These are phyloP conservation scores for Lagerstroemia speciosa DNA, from an alignment of 345 rosid genomes.

Conservation along the genomic window DNA sequence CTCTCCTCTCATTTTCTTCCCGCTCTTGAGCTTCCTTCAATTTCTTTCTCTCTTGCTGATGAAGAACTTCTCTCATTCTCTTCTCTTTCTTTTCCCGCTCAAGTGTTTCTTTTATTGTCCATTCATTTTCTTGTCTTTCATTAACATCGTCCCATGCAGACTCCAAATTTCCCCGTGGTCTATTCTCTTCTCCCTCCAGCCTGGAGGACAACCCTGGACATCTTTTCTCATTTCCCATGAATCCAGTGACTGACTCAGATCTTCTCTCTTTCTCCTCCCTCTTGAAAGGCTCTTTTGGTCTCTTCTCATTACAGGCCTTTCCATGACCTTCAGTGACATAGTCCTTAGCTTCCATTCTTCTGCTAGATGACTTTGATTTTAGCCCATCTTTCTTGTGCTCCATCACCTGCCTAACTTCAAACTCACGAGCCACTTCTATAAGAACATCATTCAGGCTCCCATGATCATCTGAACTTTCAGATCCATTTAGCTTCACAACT, in stretches of 20 bases:
- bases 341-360: slow-evolving; percentile 29
- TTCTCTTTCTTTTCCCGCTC: slow-evolving; percentile 9
- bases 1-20: slow-evolving; percentile 8
- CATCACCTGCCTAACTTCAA: slow-evolving; percentile 22
- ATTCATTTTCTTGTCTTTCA: slow-evolving; percentile 20
- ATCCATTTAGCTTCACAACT: slow-evolving; percentile 25
- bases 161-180: slow-evolving; percentile 27
- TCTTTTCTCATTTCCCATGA: slow-evolving; percentile 29
- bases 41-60: slow-evolving; percentile 22
- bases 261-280: slow-evolving; percentile 30
- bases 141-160: neutral
- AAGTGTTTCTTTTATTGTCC: neutral
- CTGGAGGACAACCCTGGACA: slow-evolving; percentile 24
- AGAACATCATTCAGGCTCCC: slow-evolving; percentile 28
- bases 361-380: slow-evolving; percentile 16
- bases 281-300: slow-evolving; percentile 19
- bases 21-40: slow-evolving; percentile 20
- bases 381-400: slow-evolving; percentile 24
- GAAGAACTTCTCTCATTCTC: slow-evolving; percentile 8
- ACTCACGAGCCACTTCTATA: slow-evolving; percentile 19
- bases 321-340: slow-evolving; percentile 25
- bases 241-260: slow-evolving; percentile 19
- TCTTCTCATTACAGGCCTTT: slow-evolving; percentile 29
- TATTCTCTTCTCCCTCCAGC: slow-evolving; percentile 32
- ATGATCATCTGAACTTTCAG: slow-evolving; percentile 22